Conservation (phyloP, 208 protist species). For the Trypanosoma rangeli region DNA sequence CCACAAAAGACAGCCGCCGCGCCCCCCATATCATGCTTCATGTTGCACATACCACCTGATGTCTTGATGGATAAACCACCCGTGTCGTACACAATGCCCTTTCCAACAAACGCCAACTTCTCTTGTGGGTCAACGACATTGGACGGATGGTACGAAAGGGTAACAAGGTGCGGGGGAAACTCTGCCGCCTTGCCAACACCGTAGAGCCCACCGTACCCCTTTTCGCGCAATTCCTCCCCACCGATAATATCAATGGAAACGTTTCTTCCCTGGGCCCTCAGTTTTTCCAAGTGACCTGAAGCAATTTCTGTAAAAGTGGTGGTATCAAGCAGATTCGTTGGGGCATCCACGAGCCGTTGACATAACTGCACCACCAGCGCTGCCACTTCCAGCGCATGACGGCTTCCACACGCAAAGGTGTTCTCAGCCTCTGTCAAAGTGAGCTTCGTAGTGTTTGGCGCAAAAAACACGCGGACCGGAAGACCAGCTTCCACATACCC, state of each 20-base stretch:
- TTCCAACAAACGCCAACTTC: constrained; percentile 84
- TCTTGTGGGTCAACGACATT: constrained; percentile 49
- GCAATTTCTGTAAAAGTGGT: constrained; percentile 82
- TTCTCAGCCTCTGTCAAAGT: constrained; percentile 17
- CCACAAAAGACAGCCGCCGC: constrained; percentile 81
- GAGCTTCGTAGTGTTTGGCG: constrained; percentile 25
- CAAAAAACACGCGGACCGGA: constrained; percentile 49
- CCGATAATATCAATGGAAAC: constrained; percentile 49
- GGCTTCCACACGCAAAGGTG: constrained; percentile 15
- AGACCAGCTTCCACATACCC: constrained; percentile 41
- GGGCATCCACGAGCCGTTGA: constrained; percentile 82
- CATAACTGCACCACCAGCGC: constrained; percentile 60
- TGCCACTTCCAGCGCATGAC: constrained; percentile 36
- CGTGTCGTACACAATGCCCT: constrained; percentile 93
- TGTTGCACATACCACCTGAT: constrained; percentile 70
- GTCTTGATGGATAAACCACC: constrained; percentile 89
- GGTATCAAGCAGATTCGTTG: constrained; percentile 84
- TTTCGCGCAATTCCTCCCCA: constrained; percentile 82
- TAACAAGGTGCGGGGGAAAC: constrained; percentile 80
- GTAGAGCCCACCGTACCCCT: constrained; percentile 83
- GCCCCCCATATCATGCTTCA: constrained; percentile 94
- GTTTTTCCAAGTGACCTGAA: constrained; percentile 33
- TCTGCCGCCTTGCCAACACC: constrained; percentile 83
- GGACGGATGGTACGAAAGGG: constrained; percentile 71
- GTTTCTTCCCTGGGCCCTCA: constrained; percentile 30